Evolutionary conservation across 352 stramenopile species (phyloP).

Genomic region (Phytophthora cactorum): DNA sequence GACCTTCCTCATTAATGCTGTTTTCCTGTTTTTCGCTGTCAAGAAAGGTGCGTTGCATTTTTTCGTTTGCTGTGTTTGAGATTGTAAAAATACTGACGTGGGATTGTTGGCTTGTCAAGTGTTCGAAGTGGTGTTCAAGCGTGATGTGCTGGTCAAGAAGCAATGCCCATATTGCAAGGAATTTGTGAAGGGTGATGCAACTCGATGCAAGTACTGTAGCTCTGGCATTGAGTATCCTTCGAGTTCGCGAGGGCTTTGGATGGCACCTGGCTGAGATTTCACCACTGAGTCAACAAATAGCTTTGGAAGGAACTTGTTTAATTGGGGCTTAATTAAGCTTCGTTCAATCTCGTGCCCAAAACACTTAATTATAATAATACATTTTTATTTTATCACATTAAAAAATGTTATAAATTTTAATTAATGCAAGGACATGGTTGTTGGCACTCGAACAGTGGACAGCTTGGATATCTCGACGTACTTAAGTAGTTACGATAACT

Average conservation of each 20-base stretch:
- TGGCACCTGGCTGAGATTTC: background rate
- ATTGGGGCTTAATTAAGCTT: no score
- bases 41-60: slow-evolving; percentile 52
- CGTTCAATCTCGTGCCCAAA: no score
- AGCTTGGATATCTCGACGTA: no score
- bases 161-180: slow-evolving; percentile 68
- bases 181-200: slow-evolving; percentile 50
- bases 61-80: background rate
- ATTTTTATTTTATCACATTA: no score
- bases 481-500: no score
- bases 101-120: slow-evolving; percentile 25
- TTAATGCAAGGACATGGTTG: no score
- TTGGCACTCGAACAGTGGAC: no score
- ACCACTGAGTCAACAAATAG: no score
- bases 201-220: slow-evolving; percentile 31
- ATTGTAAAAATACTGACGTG: background rate
- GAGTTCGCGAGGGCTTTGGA: slow-evolving; percentile 1
- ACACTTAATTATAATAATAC: no score
- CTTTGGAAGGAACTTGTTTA: no score
- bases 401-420: no score
- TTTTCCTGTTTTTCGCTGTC: slow-evolving; percentile 70
- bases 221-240: slow-evolving; percentile 12
- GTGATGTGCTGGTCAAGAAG: slow-evolving; percentile 57
- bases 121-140: slow-evolving; percentile 63
- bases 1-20: slow-evolving; percentile 70